These are phyloP conservation scores for Parathielavia hyrcaniae DNA, from an alignment of 495 filamentous ascomycete species.

Conservation along the genomic window DNA sequence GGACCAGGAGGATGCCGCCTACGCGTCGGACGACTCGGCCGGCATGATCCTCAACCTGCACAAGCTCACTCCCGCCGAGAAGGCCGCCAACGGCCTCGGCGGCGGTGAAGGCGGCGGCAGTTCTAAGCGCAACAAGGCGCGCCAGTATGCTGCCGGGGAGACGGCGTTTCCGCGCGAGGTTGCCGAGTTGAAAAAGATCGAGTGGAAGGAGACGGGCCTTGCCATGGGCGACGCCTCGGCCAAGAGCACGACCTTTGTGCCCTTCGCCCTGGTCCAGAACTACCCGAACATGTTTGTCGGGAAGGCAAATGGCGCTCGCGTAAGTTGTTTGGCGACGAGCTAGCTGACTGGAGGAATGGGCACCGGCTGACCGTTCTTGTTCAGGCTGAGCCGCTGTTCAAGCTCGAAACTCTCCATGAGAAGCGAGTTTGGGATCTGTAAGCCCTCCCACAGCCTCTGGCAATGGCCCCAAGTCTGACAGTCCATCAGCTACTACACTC, in stretches of 20 bases:
- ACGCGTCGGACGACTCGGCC: constrained; percentile 19
- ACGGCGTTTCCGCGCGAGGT: constrained; percentile 8
- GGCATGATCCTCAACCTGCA: constrained; percentile 20
- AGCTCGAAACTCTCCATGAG: constrained; percentile 47
- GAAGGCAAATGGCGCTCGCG: constrained; percentile 39
- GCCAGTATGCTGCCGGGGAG: constrained; percentile 15
- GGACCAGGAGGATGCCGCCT: not conserved
- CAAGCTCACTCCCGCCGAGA: constrained; percentile 12
- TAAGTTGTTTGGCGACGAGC: constrained; percentile 19
- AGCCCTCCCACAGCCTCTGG: constrained; percentile 31
- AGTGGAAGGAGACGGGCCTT: constrained; percentile 24
- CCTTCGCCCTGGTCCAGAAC: constrained; percentile 51
- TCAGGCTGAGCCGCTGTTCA: constrained; percentile 52
- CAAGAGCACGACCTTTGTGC: constrained; percentile 45
- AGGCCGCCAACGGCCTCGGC: not conserved
- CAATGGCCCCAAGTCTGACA: not conserved
- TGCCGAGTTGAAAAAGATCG: constrained; percentile 19
- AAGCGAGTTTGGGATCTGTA: constrained; percentile 66
- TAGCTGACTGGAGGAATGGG: not conserved
- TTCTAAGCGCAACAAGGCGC: constrained; percentile 24
- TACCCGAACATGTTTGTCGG: constrained; percentile 57
- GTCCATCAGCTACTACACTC: constrained; percentile 58
- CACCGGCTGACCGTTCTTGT: constrained; percentile 21
- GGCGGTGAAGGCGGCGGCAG: not conserved
- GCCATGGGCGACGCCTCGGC: constrained; percentile 26